Evolutionary conservation across 768 basidiomycete genomes (phyloP).

Genomic region (Rhodocollybia butyracea): DNA sequence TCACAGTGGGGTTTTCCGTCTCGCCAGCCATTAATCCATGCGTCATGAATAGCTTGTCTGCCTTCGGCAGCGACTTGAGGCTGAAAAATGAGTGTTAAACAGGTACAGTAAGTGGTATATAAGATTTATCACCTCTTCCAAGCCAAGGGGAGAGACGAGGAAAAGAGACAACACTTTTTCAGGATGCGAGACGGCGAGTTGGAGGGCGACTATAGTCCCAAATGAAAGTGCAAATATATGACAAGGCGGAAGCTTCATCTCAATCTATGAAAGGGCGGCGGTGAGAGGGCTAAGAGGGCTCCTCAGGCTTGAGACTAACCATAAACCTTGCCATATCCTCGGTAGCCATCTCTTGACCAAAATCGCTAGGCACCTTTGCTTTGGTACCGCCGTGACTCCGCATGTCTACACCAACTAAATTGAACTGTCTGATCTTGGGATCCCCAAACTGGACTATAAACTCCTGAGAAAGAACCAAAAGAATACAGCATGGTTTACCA

Average conservation of each 20-base stretch:
- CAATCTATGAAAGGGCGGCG: slow-evolving; percentile 17
- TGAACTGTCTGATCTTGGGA: slow-evolving; percentile 22
- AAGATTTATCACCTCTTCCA: slow-evolving; percentile 25
- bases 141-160: slow-evolving; percentile 22
- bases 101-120: neutral
- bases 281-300: neutral
- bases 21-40: slow-evolving; percentile 4
- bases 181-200: slow-evolving; percentile 20
- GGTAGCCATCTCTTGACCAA: slow-evolving; percentile 21
- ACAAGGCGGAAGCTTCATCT: slow-evolving; percentile 21
- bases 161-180: slow-evolving; percentile 22
- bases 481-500: slow-evolving; percentile 10
- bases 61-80: slow-evolving; percentile 8
- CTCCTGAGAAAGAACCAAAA: neutral
- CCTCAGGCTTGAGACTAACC: slow-evolving; percentile 10
- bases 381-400: slow-evolving; percentile 20
- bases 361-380: slow-evolving; percentile 16
- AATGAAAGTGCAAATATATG: slow-evolving; percentile 26
- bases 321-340: slow-evolving; percentile 25
- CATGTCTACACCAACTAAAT: slow-evolving; percentile 26
- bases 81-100: neutral
- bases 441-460: slow-evolving; percentile 32
- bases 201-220: slow-evolving; percentile 22
- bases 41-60: slow-evolving; percentile 10
- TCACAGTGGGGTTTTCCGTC: neutral